A percentile compares a stretch with the other conserved stretches of the same genome.
Conservation (phyloP, 805 yeast species). For the Teunomyces atbi region DNA sequence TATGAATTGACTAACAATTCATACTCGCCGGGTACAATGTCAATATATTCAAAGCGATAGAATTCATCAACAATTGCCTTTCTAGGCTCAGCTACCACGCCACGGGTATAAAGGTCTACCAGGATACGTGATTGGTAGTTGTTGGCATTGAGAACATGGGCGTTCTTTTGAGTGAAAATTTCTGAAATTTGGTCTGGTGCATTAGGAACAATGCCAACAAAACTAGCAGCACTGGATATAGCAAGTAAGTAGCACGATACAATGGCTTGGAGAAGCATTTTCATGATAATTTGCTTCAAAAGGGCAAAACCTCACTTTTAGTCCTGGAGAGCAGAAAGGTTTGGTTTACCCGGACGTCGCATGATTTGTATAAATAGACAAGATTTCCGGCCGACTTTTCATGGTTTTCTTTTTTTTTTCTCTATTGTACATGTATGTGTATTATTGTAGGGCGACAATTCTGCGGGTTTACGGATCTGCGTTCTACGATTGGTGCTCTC, state of each 20-base stretch:
- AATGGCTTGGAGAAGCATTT: not conserved
- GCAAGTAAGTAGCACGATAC: not conserved
- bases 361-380: not conserved
- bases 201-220: conserved; percentile 22
- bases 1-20: conserved; percentile 33
- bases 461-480: conserved; percentile 17
- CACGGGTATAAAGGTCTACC: conserved; percentile 10
- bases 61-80: conserved; percentile 18
- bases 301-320: not conserved
- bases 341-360: not conserved
- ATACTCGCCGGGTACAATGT: conserved; percentile 31
- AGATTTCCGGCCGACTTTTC: not conserved
- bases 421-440: conserved; percentile 47
- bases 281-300: not conserved
- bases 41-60: conserved; percentile 23
- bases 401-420: conserved; percentile 16
- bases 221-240: conserved; percentile 1
- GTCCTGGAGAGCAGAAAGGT: not conserved
- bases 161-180: conserved; percentile 9
- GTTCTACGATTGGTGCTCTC: conserved; percentile 44
- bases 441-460: conserved; percentile 49
- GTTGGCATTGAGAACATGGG: conserved; percentile 30
- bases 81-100: not conserved
- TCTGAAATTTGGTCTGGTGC: conserved; percentile 25
- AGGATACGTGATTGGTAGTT: conserved; percentile 34